A percentile compares a stretch with the other conserved stretches of the same genome.
These are phyloP conservation scores for Orobanche coerulescens DNA, from an alignment of 257 asterid species.

Conservation along the genomic window DNA sequence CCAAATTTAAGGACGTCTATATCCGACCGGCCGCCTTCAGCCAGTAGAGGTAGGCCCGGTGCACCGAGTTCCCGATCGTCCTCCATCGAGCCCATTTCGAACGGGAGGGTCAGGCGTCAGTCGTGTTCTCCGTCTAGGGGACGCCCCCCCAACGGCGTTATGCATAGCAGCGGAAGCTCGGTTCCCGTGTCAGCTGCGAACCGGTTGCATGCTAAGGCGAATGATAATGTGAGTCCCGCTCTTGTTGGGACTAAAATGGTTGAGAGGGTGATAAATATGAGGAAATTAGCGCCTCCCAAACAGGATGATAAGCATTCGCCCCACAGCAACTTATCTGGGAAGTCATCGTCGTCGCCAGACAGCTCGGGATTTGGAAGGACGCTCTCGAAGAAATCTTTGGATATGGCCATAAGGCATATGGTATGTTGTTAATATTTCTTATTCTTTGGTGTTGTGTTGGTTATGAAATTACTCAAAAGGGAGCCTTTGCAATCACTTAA, in stretches of 20 bases:
- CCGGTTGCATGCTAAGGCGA: slow-evolving; percentile 88
- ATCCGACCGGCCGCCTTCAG: slow-evolving; percentile 82
- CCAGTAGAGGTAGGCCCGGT: slow-evolving; percentile 94
- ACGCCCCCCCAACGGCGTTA: slow-evolving; percentile 81
- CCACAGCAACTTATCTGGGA: slow-evolving; percentile 71
- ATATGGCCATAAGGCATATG: slow-evolving; percentile 99
- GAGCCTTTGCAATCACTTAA: too few species aligned
- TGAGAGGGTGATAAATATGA: slow-evolving; percentile 92
- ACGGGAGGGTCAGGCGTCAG: slow-evolving; percentile 83
- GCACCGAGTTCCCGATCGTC: slow-evolving; percentile 80
- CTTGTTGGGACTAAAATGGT: slow-evolving; percentile 90
- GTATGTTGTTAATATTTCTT: slow-evolving; percentile 37
- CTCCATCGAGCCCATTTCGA: slow-evolving; percentile 71
- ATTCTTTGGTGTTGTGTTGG: neutral
- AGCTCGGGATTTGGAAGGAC: slow-evolving; percentile 92
- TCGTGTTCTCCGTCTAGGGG: slow-evolving; percentile 97
- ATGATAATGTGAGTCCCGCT: slow-evolving; percentile 82
- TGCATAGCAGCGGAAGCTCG: slow-evolving; percentile 79
- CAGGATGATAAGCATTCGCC: slow-evolving; percentile 86
- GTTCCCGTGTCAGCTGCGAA: slow-evolving; percentile 62
- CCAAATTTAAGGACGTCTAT: slow-evolving; percentile 87
- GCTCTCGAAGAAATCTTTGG: slow-evolving; percentile 90
- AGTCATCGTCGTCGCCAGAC: slow-evolving; percentile 81
- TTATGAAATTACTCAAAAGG: neutral
- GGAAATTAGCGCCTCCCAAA: slow-evolving; percentile 84